Base-by-base conservation (phyloP, 2,329 filamentous ascomycete genomes). In the Fusarium continuum region DNA sequence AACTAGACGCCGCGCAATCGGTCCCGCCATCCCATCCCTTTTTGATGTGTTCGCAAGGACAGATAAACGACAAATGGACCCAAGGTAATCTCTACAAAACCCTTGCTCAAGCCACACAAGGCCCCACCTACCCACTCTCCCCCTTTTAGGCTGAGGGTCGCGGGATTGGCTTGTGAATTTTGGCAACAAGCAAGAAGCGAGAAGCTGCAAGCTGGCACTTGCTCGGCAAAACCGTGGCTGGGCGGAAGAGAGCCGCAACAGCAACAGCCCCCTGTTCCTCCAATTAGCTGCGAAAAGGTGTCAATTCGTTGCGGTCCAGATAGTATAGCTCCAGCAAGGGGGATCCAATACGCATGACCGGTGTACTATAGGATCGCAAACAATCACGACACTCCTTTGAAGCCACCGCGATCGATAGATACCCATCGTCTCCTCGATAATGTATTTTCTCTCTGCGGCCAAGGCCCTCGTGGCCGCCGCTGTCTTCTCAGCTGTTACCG, bases 401-500 rank as follows among this genome's bases (percentile, higher is more conserved):
- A 58, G 35, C 47, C 38, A 55, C 36, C 45, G 22, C 41, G 44
- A 52, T 50, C 51, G 22, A 51, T 23, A 45, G 26, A 58, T 32
- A 46, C 43, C 62, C 28, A 17, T 46, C 41, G 16, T 45, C 25
- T 17, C 48, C 19, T 23, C 39, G 19, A 57, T 31, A 53, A 76
- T 76, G 74, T 63, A 70, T 60, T 67, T 74, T 51, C 48, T 72
- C 55, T 64, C 63, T 48, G 76, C 81, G 54, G 79, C 80, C 75
- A 78, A 75, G 75, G 72, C 78, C 45, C 65, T 80, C 64, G 70
- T 81, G 68, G 77, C 75, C 52, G 78, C 77, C 49, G 73, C 77
- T 61, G 68, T 77, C 72, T 75, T 79, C 70, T 82, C 88, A 71
- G 85, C 87, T 70, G 83, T 88, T 67, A 84, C 86, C 49, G 92